These are phyloP conservation scores for Tulasnella sp. DNA, from an alignment of 768 basidiomycete genomes.

Conservation along the genomic window DNA sequence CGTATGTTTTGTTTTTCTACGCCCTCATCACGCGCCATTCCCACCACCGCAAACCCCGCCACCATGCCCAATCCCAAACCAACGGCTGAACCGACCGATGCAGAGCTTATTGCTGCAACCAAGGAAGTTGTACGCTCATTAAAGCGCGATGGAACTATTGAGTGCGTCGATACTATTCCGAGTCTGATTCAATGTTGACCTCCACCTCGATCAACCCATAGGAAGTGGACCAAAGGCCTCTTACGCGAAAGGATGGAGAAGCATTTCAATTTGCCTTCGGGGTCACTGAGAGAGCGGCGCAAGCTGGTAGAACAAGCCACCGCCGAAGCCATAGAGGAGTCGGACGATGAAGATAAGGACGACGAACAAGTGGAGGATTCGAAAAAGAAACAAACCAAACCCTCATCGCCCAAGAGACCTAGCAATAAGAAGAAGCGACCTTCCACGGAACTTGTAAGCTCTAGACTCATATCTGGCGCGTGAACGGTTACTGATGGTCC, in stretches of 20 bases:
- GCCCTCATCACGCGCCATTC: background rate
- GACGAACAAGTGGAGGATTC: background rate
- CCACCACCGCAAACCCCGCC: slow-evolving; percentile 23
- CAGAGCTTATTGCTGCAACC: slow-evolving; percentile 1
- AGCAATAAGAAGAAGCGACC: slow-evolving; percentile 2
- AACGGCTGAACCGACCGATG: slow-evolving; percentile 23
- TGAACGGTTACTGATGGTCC: background rate
- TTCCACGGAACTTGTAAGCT: background rate
- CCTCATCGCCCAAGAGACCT: background rate
- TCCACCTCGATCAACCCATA: background rate
- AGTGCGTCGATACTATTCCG: background rate
- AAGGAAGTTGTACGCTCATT: background rate
- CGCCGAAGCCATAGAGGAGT: slow-evolving; percentile 1
- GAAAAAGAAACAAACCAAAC: slow-evolving; percentile 2
- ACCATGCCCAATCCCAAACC: background rate
- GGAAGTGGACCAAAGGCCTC: slow-evolving; percentile 30
- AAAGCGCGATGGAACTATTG: slow-evolving; percentile 12
- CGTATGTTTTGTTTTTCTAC: background rate
- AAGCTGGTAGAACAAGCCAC: slow-evolving; percentile 21
- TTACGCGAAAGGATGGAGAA: slow-evolving; percentile 24
- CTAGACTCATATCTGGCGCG: background rate
- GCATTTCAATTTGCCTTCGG: slow-evolving; percentile 31
- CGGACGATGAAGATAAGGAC: slow-evolving; percentile 27
- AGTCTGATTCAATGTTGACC: background rate
- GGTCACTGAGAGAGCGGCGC: slow-evolving; percentile 19